A percentile compares a stretch with the other conserved stretches of the same genome.
Evolutionary conservation across 495 filamentous ascomycete species (phyloP).

Genomic region (Hamigera avellanea): DNA sequence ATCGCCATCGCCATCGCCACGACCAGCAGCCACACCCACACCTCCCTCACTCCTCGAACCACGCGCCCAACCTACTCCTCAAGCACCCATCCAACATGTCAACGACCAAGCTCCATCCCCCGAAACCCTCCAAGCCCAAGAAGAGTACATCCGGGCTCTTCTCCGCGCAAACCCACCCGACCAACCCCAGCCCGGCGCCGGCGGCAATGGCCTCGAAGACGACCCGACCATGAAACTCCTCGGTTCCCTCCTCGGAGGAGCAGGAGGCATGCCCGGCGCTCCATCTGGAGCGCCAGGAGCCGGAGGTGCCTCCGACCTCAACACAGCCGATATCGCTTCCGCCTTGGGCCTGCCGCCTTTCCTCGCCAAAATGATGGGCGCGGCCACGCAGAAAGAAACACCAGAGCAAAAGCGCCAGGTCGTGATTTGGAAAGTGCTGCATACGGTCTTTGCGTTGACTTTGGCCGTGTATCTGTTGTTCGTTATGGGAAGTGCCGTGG

Average conservation of each 20-base stretch:
- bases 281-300: neutral
- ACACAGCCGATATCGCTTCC: slow-evolving; percentile 18
- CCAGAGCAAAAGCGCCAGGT: slow-evolving; percentile 33
- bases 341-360: slow-evolving; percentile 34
- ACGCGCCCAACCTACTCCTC: slow-evolving; percentile 7
- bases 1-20: slow-evolving; percentile 24
- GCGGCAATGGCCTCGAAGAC: slow-evolving; percentile 20
- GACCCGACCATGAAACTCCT: slow-evolving; percentile 55
- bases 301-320: slow-evolving; percentile 9
- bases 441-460: slow-evolving; percentile 58
- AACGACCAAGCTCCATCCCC: slow-evolving; percentile 5
- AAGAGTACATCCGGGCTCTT: slow-evolving; percentile 33
- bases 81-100: slow-evolving; percentile 4
- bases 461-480: slow-evolving; percentile 58
- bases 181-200: slow-evolving; percentile 8
- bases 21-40: slow-evolving; percentile 4
- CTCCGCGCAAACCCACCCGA: slow-evolving; percentile 26
- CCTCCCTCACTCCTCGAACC: slow-evolving; percentile 9
- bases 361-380: slow-evolving; percentile 27
- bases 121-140: slow-evolving; percentile 25
- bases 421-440: slow-evolving; percentile 64
- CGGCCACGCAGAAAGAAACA: slow-evolving; percentile 16
- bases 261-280: slow-evolving; percentile 7
- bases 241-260: slow-evolving; percentile 43
- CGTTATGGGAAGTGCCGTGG: slow-evolving; percentile 23